phyloP scores from a whole-genome alignment of 1,284 basidiomycete species.

The Irpex sp. region DNA sequence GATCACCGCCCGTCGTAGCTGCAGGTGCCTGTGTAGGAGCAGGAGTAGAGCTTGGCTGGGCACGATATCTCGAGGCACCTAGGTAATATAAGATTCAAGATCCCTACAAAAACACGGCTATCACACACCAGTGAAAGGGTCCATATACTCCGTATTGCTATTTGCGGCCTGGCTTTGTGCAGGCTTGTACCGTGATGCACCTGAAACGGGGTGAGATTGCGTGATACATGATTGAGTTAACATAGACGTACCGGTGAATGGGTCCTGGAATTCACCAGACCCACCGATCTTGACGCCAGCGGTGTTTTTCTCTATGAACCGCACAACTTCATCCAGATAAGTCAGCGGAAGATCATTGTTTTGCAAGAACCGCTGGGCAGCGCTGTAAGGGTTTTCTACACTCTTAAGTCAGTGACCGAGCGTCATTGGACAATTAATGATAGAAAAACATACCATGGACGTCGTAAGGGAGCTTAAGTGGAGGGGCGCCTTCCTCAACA shows the following conservation, averaged over 20 bases:
- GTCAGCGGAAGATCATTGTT: constrained; percentile 79
- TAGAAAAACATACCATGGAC: constrained; percentile 56
- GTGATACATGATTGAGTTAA: neutral
- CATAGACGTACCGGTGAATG: constrained; percentile 75
- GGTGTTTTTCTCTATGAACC: constrained; percentile 94
- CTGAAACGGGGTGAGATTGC: constrained; percentile 27
- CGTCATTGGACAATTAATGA: neutral
- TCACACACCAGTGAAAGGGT: constrained; percentile 34
- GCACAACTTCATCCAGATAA: constrained; percentile 90
- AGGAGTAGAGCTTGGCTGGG: constrained; percentile 15
- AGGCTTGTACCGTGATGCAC: constrained; percentile 59
- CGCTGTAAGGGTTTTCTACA: constrained; percentile 88
- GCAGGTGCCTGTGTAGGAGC: constrained; percentile 19
- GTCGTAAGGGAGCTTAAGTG: constrained; percentile 95
- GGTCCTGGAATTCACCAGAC: constrained; percentile 76
- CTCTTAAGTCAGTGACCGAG: constrained; percentile 1
- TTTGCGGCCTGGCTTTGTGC: constrained; percentile 25
- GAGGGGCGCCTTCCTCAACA: constrained; percentile 88
- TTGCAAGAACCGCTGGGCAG: constrained; percentile 88
- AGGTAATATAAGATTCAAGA: constrained; percentile 11
- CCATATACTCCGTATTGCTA: constrained; percentile 27
- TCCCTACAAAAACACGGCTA: neutral
- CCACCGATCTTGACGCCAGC: constrained; percentile 59
- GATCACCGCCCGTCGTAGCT: constrained; percentile 39
- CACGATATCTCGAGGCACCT: constrained; percentile 38